These are phyloP conservation scores for Rhodomyrtus tomentosa DNA, from an alignment of 345 rosid genomes.

Conservation along the genomic window DNA sequence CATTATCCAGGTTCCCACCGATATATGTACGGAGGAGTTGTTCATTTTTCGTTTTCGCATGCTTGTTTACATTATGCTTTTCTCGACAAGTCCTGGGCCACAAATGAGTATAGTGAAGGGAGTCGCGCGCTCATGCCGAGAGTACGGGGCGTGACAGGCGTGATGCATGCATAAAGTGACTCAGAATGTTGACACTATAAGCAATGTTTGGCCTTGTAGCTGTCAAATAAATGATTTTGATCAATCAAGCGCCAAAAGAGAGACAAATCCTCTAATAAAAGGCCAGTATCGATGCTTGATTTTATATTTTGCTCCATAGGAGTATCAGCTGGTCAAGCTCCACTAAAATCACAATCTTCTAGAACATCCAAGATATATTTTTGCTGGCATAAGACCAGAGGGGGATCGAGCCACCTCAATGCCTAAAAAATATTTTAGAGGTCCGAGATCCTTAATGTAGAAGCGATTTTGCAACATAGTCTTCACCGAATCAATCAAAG, in stretches of 20 bases:
- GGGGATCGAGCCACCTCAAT: neutral
- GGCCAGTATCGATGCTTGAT: neutral
- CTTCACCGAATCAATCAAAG: neutral
- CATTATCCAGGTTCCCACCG: no score
- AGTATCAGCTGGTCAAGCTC: rapidly evolving
- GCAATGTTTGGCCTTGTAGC: neutral
- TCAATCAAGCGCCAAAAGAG: neutral
- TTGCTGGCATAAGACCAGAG: neutral
- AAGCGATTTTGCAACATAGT: neutral
- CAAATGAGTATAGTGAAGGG: no score
- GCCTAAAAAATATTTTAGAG: neutral
- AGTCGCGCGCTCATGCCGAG: no score
- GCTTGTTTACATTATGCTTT: no score
- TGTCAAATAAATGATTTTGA: neutral
- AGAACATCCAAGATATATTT: neutral
- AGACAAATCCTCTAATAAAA: neutral
- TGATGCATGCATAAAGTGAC: neutral
- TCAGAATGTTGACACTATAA: neutral
- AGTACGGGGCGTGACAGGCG: no score
- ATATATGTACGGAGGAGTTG: no score
- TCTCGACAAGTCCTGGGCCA: no score
- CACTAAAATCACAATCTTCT: neutral
- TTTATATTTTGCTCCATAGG: rapidly evolving
- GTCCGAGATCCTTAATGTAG: neutral
- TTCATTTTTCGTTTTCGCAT: no score